These are phyloP conservation scores for Blattamonas nauphoetae DNA, from an alignment of 78 protist genomes.

Conservation along the genomic window DNA sequence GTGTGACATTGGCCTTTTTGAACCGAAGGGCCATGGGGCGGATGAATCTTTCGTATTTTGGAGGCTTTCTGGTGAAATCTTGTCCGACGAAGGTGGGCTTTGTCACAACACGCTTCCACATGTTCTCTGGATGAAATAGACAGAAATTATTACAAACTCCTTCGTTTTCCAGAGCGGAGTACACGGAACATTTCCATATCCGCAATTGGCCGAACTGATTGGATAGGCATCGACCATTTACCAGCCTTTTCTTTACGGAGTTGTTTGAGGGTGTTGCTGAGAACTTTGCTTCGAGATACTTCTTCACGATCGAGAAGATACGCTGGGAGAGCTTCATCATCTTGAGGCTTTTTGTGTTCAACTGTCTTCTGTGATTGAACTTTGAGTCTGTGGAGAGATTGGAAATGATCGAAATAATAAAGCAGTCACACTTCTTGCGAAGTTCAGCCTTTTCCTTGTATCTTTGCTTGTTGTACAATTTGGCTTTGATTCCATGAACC, in stretches of 20 bases:
- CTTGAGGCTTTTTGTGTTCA: slow-evolving; percentile 48
- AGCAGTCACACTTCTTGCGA: slow-evolving; percentile 1
- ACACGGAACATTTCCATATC: slow-evolving; percentile 93
- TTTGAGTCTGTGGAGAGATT: no score
- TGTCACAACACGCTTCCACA: slow-evolving; percentile 96
- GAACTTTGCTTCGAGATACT: slow-evolving; percentile 79
- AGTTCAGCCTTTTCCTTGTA: slow-evolving; percentile 71
- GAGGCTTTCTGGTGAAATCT: slow-evolving; percentile 94
- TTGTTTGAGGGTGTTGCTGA: slow-evolving; percentile 90
- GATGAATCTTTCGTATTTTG: slow-evolving; percentile 95
- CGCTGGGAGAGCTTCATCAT: slow-evolving; percentile 91
- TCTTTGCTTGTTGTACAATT: slow-evolving; percentile 75
- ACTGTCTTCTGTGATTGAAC: slow-evolving; percentile 73
- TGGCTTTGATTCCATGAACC: slow-evolving; percentile 82
- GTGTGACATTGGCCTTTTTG: slow-evolving; percentile 91
- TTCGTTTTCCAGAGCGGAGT: slow-evolving; percentile 83
- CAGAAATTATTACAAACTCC: slow-evolving; percentile 33
- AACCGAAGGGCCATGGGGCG: slow-evolving; percentile 89
- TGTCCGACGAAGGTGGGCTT: slow-evolving; percentile 95
- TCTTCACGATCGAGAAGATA: slow-evolving; percentile 89
- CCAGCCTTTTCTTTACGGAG: slow-evolving; percentile 98
- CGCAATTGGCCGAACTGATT: slow-evolving; percentile 77
- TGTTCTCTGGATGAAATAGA: slow-evolving; percentile 62
- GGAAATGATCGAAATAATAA: no score
- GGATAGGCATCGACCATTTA: slow-evolving; percentile 94